Evolutionary conservation across 2,329 filamentous ascomycete species (phyloP).

Genomic region (Zopfia rhizophila): DNA sequence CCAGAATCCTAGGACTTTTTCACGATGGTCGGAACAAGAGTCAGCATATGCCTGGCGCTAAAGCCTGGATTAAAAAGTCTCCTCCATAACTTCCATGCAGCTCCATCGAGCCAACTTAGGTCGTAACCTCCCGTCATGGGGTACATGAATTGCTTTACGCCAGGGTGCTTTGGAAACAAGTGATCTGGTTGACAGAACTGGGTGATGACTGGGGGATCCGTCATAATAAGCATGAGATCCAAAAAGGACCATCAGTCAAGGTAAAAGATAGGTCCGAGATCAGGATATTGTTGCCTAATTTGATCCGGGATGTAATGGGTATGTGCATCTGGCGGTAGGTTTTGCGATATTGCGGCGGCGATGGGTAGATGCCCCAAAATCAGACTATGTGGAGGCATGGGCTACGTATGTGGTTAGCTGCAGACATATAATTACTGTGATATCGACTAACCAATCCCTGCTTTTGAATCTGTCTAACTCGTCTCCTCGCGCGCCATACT

Average conservation of each 20-base stretch:
- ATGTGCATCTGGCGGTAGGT: constrained; percentile 14
- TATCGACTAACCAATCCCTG: constrained; percentile 3
- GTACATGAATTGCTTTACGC: constrained; percentile 15
- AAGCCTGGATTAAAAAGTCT: no score
- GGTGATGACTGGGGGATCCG: constrained; percentile 12
- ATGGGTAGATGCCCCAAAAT: constrained; percentile 17
- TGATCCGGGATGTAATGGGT: constrained; percentile 15
- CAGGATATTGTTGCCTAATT: constrained; percentile 9
- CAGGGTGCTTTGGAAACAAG: constrained; percentile 17
- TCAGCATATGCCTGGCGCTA: no score
- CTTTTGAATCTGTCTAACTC: constrained; percentile 1
- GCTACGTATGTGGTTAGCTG: no score
- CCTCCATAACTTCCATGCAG: no score
- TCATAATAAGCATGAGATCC: constrained; percentile 15
- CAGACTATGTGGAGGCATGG: constrained; percentile 18
- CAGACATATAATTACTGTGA: neutral
- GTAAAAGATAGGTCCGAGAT: constrained; percentile 18
- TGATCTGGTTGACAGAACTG: constrained; percentile 13
- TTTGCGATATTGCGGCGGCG: constrained; percentile 1
- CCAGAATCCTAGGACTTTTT: no score
- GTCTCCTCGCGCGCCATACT: constrained; percentile 4
- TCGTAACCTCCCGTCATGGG: constrained; percentile 12
- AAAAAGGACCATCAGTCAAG: constrained; percentile 18
- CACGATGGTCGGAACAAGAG: no score
- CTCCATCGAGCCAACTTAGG: constrained; percentile 11